Percentiles rank a stretch among this genome's conserved stretches.
Evolutionary conservation across 129 eudicot genomes (phyloP).

Genomic region (Tagetes erecta): DNA sequence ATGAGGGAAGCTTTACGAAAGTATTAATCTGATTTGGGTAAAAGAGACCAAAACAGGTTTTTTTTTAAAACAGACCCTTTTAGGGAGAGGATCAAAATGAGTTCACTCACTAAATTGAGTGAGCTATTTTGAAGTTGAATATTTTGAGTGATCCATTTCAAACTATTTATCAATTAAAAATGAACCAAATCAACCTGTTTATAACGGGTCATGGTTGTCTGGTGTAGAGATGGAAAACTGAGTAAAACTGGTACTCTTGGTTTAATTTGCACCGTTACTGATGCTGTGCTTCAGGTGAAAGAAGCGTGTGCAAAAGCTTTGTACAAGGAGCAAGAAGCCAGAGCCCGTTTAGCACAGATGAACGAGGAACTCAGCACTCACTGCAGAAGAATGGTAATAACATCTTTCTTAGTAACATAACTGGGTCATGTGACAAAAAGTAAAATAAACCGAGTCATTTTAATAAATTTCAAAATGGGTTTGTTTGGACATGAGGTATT

Average conservation of each 20-base stretch:
- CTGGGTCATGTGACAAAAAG: background rate
- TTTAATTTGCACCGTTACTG: background rate
- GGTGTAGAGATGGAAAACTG: too few relatives aligned
- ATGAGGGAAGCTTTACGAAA: background rate
- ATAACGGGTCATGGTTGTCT: too few relatives aligned
- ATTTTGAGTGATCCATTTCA: background rate
- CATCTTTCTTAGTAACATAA: background rate
- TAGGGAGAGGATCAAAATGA: background rate
- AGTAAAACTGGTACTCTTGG: background rate
- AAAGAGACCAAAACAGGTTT: background rate
- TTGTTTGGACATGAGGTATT: background rate
- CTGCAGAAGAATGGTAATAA: slow-evolving; percentile 37
- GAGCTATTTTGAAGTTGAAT: too few relatives aligned
- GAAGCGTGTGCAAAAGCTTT: slow-evolving; percentile 38
- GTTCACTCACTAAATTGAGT: background rate
- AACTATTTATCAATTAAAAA: background rate
- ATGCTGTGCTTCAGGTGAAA: slow-evolving; percentile 28
- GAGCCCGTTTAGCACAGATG: slow-evolving; percentile 36
- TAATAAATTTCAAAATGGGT: background rate
- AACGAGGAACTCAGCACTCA: slow-evolving; percentile 40
- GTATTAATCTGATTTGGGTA: too few relatives aligned
- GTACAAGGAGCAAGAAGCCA: slow-evolving; percentile 39
- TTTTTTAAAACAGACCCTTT: too few relatives aligned
- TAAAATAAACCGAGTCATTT: background rate
- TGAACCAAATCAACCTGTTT: background rate